Base-by-base conservation (phyloP, 2,329 filamentous ascomycete species). In the Neonectria hederae region DNA sequence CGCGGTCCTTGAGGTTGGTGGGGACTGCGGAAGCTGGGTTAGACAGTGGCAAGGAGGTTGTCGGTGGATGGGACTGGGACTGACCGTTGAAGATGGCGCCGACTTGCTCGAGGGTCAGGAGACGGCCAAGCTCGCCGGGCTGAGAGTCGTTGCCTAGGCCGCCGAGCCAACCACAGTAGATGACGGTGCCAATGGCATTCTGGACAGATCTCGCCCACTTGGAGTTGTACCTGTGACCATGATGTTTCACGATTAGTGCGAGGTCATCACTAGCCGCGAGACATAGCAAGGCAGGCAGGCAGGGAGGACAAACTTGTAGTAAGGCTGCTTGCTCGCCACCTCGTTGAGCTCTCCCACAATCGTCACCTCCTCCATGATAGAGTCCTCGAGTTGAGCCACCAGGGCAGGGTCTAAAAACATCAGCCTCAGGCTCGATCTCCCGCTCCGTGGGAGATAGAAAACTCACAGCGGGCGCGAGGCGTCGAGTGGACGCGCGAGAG, bases 401-500 rank as follows among this genome's bases (percentile, higher is more conserved):
- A 97, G 83, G 4, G 85, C 80, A 32, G 86, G 81, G 62, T 96
- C 93, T 66, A 61, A 8, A 26, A 9, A 35, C 17, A 40, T 52
- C 19, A 26, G 30, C 17, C 35, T 60, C 22, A 67, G 48, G 26
- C 22, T 19, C 26, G 6, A 14, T 19, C 6, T 26, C 26, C 54
- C 5, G 24, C 21, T 54, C 35, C 26, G 21, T 19, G 3, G 30
- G 10, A 17, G 19, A 21, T n/a, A 14, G 57, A 60, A 62, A 59
- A 79, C 82, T 67, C 74, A 86, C 85, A 86, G 68, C 83, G 82
- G 22, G 83, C 77, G 65, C 89, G 87, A 13, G 93, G 90, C 5
- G 94, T 97, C 2, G 94, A 96, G 80, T 99, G 96, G 54, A 96
- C 93, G 76, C 93, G 87, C 40, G 95, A 96, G 54, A 98, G 87